A percentile compares a stretch with the other conserved stretches of the same genome.
phyloP scores from a whole-genome alignment of 805 yeast genomes.

The Saccharomycopsis sp. region DNA sequence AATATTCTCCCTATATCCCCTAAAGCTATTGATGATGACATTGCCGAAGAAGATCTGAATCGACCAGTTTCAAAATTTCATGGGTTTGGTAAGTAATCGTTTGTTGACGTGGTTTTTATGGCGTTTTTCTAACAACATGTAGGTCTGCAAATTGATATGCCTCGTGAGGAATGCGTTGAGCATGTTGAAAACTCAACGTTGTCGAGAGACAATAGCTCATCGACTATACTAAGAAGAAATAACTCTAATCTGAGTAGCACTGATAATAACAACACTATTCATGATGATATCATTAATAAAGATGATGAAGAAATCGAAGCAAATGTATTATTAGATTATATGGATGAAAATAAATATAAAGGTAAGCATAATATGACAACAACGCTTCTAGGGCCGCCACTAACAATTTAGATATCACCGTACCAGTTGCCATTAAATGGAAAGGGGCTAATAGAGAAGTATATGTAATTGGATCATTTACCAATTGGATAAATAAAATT shows the following conservation, averaged over 20 bases:
- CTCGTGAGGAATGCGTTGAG: slow-evolving; percentile 13
- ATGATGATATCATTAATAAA: slow-evolving; percentile 21
- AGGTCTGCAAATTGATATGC: neutral
- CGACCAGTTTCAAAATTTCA: no score
- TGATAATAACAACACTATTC: slow-evolving; percentile 19
- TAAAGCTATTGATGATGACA: no score
- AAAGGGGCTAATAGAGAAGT: slow-evolving; percentile 90
- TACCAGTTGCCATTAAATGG: slow-evolving; percentile 75
- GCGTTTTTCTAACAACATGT: no score
- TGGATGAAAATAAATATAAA: slow-evolving; percentile 13
- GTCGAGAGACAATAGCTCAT: neutral
- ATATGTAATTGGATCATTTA: slow-evolving; percentile 93
- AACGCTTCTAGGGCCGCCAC: no score
- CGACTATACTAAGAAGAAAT: neutral
- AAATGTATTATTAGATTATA: slow-evolving; percentile 20
- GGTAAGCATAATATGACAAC: neutral
- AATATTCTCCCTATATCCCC: no score
- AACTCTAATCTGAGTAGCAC: slow-evolving; percentile 1
- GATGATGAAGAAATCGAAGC: slow-evolving; percentile 22
- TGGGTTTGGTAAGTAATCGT: no score
- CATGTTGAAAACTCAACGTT: slow-evolving; percentile 2
- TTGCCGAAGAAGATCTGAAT: no score
- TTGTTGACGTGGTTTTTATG: no score
- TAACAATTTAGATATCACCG: slow-evolving; percentile 12
- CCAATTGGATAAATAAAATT: slow-evolving; percentile 98